phyloP scores from a whole-genome alignment of 331 rosid genomes.

The Malus hybrid region DNA sequence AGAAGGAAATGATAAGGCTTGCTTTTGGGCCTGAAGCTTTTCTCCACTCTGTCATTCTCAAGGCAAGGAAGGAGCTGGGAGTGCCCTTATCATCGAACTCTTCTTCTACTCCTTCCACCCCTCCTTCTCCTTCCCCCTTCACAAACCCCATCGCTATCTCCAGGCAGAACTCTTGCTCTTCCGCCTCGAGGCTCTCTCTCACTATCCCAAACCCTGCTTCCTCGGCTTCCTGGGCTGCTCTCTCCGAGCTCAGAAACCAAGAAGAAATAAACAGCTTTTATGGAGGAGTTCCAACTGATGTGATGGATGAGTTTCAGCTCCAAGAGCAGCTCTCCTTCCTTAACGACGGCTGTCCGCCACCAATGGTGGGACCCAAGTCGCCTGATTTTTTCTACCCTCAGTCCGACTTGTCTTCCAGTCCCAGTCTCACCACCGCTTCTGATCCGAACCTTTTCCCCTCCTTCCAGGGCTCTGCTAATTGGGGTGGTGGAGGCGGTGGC shows the following conservation, averaged over 20 bases:
- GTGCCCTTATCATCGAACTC: constrained; percentile 44
- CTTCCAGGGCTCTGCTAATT: constrained; percentile 28
- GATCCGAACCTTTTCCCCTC: constrained; percentile 36
- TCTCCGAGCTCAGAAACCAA: constrained; percentile 36
- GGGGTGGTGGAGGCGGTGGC: constrained; percentile 28
- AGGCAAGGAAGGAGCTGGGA: constrained; percentile 66
- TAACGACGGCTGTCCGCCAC: constrained; percentile 44
- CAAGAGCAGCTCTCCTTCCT: constrained; percentile 84
- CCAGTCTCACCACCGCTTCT: constrained; percentile 23
- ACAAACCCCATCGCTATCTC: constrained; percentile 33
- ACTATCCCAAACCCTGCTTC: constrained; percentile 52
- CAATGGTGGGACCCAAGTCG: constrained; percentile 29
- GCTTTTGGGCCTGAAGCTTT: constrained; percentile 89
- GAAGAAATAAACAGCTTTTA: constrained; percentile 7
- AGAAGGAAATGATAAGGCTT: constrained; percentile 80
- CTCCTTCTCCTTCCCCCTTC: constrained; percentile 55
- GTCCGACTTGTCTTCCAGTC: constrained; percentile 54
- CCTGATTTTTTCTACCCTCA: constrained; percentile 54
- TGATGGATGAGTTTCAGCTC: constrained; percentile 59
- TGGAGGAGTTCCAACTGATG: neutral
- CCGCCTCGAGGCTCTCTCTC: constrained; percentile 38
- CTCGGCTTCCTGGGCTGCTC: constrained; percentile 32
- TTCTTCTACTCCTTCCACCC: constrained; percentile 57
- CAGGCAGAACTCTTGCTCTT: constrained; percentile 38
- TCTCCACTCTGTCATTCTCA: constrained; percentile 62